Conservation (phyloP, 257 asterid genomes). For the Fraxinus anomala region DNA sequence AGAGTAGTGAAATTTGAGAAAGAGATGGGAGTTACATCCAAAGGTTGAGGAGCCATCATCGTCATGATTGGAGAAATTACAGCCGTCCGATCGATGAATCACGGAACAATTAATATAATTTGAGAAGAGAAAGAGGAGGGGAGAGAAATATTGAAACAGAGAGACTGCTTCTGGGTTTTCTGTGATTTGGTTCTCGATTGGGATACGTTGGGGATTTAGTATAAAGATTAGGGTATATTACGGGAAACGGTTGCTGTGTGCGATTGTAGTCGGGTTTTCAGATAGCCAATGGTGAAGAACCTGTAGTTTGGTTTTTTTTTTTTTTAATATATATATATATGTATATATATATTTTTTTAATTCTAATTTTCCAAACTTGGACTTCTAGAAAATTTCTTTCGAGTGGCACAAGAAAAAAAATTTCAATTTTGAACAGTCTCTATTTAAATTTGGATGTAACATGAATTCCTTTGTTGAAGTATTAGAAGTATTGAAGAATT, state of each 20-base stretch:
- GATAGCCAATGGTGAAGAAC: no score
- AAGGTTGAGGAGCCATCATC: constrained; percentile 48
- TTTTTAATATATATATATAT: no score
- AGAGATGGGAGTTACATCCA: constrained; percentile 38
- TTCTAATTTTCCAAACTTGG: no score
- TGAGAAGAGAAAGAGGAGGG: neutral
- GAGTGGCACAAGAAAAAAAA: no score
- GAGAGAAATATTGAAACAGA: neutral
- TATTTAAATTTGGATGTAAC: no score
- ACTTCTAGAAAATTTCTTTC: no score
- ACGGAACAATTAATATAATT: neutral
- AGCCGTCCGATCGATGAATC: constrained; percentile 41
- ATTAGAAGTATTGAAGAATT: no score
- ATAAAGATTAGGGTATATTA: constrained; percentile 19
- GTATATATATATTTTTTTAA: no score
- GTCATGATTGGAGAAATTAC: constrained; percentile 36
- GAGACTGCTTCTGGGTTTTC: constrained; percentile 20
- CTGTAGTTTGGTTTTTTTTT: no score
- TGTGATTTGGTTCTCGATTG: constrained; percentile 28
- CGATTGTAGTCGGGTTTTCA: no score
- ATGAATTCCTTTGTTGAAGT: no score
- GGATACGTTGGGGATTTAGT: constrained; percentile 30
- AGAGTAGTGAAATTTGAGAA: neutral
- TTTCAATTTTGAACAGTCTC: no score
- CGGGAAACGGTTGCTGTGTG: constrained; percentile 7